Evolutionary conservation across 2,329 filamentous ascomycete genomes (phyloP).

Genomic region (Fusarium longipes): DNA sequence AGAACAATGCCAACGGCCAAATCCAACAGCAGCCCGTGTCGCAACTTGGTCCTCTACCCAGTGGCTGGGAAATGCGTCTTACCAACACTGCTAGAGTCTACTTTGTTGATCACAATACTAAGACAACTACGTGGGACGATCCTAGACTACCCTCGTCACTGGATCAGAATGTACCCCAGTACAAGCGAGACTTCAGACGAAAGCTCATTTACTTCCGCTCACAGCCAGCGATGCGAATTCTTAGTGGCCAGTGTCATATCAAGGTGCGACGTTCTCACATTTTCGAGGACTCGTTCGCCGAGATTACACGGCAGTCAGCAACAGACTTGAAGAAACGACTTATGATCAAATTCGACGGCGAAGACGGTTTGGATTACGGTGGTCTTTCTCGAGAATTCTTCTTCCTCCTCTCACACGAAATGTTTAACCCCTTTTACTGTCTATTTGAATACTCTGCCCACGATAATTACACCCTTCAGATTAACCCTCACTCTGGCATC

Average conservation of each 20-base stretch:
- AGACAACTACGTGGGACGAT: conserved; percentile 99
- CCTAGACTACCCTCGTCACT: conserved; percentile 93
- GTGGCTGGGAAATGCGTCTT: conserved; percentile 99
- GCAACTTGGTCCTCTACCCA: conserved; percentile 92
- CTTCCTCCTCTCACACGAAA: conserved; percentile 98
- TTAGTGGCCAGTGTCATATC: conserved; percentile 97
- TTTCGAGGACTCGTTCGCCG: conserved; percentile 98
- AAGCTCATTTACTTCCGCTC: conserved; percentile 99
- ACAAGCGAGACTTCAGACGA: conserved; percentile 97
- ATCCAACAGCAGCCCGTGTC: conserved; percentile 99
- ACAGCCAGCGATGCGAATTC: conserved; percentile 93
- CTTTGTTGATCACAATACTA: conserved; percentile 99
- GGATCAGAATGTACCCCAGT: conserved; percentile 98
- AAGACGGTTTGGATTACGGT: conserved; percentile 97
- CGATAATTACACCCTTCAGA: conserved; percentile 99
- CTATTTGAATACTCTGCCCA: conserved; percentile 99
- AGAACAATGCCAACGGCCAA: conserved; percentile 83
- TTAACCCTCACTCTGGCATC: conserved; percentile 99
- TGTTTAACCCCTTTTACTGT: conserved; percentile 99
- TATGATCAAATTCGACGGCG: conserved; percentile 99
- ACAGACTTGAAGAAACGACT: conserved; percentile 97
- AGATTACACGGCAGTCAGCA: conserved; percentile 96
- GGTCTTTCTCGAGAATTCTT: conserved; percentile 99
- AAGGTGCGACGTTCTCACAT: conserved; percentile 97
- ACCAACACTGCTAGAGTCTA: conserved; percentile 98